Evolutionary conservation across 495 filamentous ascomycete species (phyloP), one percentile per base, ranked within the genome.

Genomic region (Staphylotrichum longicolle): DNA sequence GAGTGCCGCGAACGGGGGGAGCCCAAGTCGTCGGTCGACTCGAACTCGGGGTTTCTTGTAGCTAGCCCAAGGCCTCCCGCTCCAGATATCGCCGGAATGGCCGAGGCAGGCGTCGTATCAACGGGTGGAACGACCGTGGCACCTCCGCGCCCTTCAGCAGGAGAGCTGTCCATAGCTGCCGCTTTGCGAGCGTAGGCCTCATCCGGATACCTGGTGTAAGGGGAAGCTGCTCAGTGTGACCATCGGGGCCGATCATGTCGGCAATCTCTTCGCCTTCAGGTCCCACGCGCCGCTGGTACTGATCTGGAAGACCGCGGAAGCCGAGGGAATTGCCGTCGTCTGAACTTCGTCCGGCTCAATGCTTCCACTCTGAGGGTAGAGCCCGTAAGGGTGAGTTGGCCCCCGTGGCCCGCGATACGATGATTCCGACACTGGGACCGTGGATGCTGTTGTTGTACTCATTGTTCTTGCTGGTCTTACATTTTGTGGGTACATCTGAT

Each of bases 151-250:
- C 30, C 58, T 3, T 33, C 46, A 6, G 7, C 54, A 14, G 41
- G 8, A 10, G 57, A 10, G 4, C 48, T 52, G 40, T 63, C 65
- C 4, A 54, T 55, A 5, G 64, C 64, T n/a, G 51, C 55, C 3
- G 59, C 58, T 39, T 73, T 71, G 12, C 61, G 59, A 1, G 47
- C 58, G 52, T 65, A 68, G 5, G 64, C 57, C 27, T 68, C 65
- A 5, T 73, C 68, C 10, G 68, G 68, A 53, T 71, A 71, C 53
- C 66, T 58, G 11, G 91, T 88, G 74, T 97, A 97, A 11, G 93
- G 93, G 93, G 93, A 39, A 96, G 77, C 64, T 92, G 90, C 70
- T 97, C 93, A 3, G 89, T 88, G 72, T 96, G 91, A 1, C 92
- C 93, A 66, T 93, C 89, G 0, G 90, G 89, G n/a, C 91, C 91